Conservation (phyloP, 129 eudicot species). For the Pulicaria dysenterica region DNA sequence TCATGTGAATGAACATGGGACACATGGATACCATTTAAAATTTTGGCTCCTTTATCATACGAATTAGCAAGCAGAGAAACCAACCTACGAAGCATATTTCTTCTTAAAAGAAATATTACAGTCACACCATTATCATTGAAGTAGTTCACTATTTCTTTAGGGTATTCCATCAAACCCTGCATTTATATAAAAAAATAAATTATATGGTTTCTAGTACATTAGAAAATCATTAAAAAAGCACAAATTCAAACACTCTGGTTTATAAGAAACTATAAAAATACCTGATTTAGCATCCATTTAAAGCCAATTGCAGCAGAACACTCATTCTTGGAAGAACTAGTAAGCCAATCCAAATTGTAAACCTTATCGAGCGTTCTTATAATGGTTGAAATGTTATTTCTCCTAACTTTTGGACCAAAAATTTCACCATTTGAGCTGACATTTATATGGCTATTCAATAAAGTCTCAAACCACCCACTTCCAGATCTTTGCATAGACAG, state of each 20-base stretch:
- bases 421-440: constrained; percentile 90
- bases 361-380: constrained; percentile 64
- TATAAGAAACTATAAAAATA: not conserved
- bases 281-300: constrained; percentile 99
- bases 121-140: constrained; percentile 66
- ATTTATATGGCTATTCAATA: constrained; percentile 76
- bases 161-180: constrained; percentile 78
- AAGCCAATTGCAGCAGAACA: constrained; percentile 92
- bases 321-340: constrained; percentile 85
- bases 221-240: too few relatives aligned
- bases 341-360: constrained; percentile 74
- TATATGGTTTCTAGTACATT: not conserved
- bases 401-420: constrained; percentile 58
- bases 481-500: constrained; percentile 88
- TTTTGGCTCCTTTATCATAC: constrained; percentile 65
- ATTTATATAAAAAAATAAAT: not conserved
- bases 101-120: constrained; percentile 66
- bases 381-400: constrained; percentile 56
- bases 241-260: not conserved
- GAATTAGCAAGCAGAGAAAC: constrained; percentile 83
- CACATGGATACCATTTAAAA: constrained; percentile 74
- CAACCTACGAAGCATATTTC: constrained; percentile 77
- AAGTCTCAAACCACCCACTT: constrained; percentile 92
- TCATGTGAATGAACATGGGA: constrained; percentile 77
- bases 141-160: constrained; percentile 61